Evolutionary conservation across 2,329 filamentous ascomycete species (phyloP).

Genomic region (Talaromyces sp.): DNA sequence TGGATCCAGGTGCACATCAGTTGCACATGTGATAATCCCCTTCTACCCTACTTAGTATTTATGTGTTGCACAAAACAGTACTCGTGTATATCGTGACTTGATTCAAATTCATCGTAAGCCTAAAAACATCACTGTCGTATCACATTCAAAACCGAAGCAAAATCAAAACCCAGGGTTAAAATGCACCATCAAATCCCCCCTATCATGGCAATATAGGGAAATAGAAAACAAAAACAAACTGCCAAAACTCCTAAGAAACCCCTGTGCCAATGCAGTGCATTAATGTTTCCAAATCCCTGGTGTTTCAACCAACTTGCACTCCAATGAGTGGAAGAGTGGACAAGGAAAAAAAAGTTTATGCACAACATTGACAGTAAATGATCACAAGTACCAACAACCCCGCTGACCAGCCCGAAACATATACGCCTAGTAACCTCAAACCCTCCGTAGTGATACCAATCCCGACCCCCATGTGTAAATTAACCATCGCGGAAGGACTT

Average conservation of each 20-base stretch:
- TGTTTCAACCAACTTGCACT: background rate
- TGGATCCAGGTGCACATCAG: no score
- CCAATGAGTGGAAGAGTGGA: background rate
- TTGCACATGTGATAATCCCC: no score
- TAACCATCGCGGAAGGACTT: background rate
- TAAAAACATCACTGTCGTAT: background rate
- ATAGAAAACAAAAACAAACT: background rate
- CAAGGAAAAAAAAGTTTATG: background rate
- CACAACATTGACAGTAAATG: background rate
- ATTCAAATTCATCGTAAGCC: background rate
- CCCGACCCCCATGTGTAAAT: background rate
- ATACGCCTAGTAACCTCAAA: background rate
- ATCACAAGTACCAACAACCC: background rate
- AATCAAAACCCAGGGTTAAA: background rate
- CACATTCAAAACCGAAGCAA: background rate
- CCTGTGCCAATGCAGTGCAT: background rate
- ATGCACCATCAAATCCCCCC: background rate
- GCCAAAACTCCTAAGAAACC: background rate
- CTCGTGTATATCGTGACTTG: background rate
- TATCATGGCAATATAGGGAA: background rate
- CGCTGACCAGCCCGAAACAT: background rate
- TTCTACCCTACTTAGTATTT: no score
- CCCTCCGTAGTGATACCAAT: background rate
- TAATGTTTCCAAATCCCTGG: background rate
- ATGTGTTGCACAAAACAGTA: background rate